These are phyloP conservation scores for Leucosporidium yakuticum DNA, from an alignment of 768 basidiomycete species.

Conservation along the genomic window DNA sequence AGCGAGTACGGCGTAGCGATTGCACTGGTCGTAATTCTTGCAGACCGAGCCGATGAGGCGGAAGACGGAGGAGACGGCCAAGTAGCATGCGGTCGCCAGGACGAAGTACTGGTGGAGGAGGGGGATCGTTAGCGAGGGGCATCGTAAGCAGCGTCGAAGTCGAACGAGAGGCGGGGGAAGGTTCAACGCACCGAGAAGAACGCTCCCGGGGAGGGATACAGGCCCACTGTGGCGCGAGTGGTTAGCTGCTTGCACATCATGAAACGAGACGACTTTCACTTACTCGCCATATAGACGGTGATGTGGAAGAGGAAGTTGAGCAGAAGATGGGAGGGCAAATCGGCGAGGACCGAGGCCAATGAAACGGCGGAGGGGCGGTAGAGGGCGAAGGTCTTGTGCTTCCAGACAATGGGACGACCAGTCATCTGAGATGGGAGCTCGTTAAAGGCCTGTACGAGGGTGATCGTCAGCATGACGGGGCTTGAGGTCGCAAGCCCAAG, in stretches of 20 bases:
- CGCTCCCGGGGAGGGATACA: slow-evolving; percentile 37
- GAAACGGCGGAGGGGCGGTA: slow-evolving; percentile 47
- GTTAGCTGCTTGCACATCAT: too few relatives aligned
- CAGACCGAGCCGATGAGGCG: slow-evolving; percentile 14
- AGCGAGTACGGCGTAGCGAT: slow-evolving; percentile 29
- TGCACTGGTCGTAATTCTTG: slow-evolving; percentile 26
- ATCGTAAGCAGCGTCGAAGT: too few relatives aligned
- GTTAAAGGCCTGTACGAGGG: slow-evolving; percentile 54
- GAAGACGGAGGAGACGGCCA: slow-evolving; percentile 34
- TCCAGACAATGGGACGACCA: slow-evolving; percentile 47
- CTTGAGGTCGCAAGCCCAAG: too few relatives aligned
- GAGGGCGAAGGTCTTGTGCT: slow-evolving; percentile 46
- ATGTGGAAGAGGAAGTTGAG: slow-evolving; percentile 39
- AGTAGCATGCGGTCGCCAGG: slow-evolving; percentile 30
- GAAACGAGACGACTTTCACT: too few relatives aligned
- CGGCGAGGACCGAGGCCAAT: slow-evolving; percentile 45
- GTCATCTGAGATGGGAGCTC: slow-evolving; percentile 55
- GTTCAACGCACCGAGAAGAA: slow-evolving; percentile 51
- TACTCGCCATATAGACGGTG: too few relatives aligned
- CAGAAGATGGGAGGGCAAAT: slow-evolving; percentile 44
- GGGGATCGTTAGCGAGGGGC: neutral
- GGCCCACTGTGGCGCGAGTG: too few relatives aligned
- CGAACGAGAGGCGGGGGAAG: neutral
- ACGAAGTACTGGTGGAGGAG: slow-evolving; percentile 16
- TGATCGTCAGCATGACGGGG: slow-evolving; percentile 14